These are phyloP conservation scores for Globisporangium cederbergense DNA, from an alignment of 352 stramenopile species.

Conservation along the genomic window DNA sequence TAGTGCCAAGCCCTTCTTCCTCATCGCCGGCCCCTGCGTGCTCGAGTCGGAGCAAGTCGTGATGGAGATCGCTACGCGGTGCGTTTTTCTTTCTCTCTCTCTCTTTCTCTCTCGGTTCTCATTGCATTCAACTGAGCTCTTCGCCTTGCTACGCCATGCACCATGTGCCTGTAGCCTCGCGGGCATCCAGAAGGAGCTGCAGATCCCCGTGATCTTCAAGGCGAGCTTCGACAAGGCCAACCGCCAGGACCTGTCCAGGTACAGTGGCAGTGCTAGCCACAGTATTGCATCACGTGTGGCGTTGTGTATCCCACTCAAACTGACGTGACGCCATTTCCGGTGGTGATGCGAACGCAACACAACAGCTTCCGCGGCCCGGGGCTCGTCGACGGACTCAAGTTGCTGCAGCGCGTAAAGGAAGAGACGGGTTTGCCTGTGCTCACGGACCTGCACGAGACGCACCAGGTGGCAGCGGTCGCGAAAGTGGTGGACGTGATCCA, in stretches of 20 bases:
- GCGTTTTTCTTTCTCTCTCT: neutral
- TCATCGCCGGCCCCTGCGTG: slow-evolving; percentile 81
- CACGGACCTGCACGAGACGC: slow-evolving; percentile 85
- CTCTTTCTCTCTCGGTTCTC: neutral
- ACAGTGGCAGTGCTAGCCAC: neutral
- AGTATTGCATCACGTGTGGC: neutral
- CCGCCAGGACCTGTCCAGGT: slow-evolving; percentile 69
- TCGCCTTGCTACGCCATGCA: neutral
- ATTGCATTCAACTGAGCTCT: neutral
- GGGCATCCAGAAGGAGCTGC: slow-evolving; percentile 42
- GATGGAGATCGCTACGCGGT: slow-evolving; percentile 70
- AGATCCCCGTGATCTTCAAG: slow-evolving; percentile 87
- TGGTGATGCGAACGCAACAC: slow-evolving; percentile 1
- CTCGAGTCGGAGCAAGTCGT: slow-evolving; percentile 69
- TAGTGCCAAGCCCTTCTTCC: slow-evolving; percentile 69
- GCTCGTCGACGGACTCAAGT: slow-evolving; percentile 58
- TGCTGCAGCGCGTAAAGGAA: slow-evolving; percentile 76
- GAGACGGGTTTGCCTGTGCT: slow-evolving; percentile 69
- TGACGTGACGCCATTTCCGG: neutral
- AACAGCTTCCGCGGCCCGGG: slow-evolving; percentile 74
- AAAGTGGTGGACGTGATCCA: slow-evolving; percentile 80
- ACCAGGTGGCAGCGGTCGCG: slow-evolving; percentile 68
- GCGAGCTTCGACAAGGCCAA: slow-evolving; percentile 90
- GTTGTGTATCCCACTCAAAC: neutral
- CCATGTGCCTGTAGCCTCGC: slow-evolving; percentile 39